Evolutionary conservation across 2,329 filamentous ascomycete species (phyloP).

Genomic region (Aspergillus neotritici): DNA sequence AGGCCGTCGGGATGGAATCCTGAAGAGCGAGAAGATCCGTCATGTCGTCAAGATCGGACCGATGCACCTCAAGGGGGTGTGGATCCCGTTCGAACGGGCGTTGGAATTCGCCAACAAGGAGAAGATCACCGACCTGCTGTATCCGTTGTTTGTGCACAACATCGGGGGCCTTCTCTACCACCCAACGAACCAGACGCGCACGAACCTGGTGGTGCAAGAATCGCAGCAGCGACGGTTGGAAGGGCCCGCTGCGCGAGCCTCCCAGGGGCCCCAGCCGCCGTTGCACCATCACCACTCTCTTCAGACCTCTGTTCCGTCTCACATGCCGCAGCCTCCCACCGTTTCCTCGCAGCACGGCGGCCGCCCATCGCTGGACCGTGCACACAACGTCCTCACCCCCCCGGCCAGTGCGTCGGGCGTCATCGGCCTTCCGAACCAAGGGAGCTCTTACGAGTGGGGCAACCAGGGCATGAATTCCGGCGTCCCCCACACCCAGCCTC

Average conservation of each 20-base stretch:
- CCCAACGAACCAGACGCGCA: slow-evolving; percentile 71
- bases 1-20: slow-evolving; percentile 86
- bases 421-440: slow-evolving; percentile 67
- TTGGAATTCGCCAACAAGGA: slow-evolving; percentile 99
- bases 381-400: slow-evolving; percentile 89
- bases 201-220: slow-evolving; percentile 81
- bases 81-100: slow-evolving; percentile 97
- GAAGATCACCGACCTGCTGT: slow-evolving; percentile 93
- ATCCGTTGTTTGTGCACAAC: slow-evolving; percentile 95
- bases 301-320: slow-evolving; percentile 52
- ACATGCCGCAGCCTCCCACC: slow-evolving; percentile 61
- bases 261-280: slow-evolving; percentile 63
- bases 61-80: slow-evolving; percentile 97
- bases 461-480: slow-evolving; percentile 57
- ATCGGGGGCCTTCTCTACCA: slow-evolving; percentile 92
- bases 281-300: slow-evolving; percentile 62
- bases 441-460: slow-evolving; percentile 74
- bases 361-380: slow-evolving; percentile 72
- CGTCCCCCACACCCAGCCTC: slow-evolving; percentile 59
- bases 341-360: slow-evolving; percentile 57
- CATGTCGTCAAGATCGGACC: slow-evolving; percentile 98
- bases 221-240: slow-evolving; percentile 70
- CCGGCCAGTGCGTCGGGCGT: slow-evolving; percentile 89
- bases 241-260: slow-evolving; percentile 44
- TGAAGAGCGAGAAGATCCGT: slow-evolving; percentile 95